Evolutionary conservation across 2,329 filamentous ascomycete genomes (phyloP).

Genomic region (Sordariomycetes sp.): DNA sequence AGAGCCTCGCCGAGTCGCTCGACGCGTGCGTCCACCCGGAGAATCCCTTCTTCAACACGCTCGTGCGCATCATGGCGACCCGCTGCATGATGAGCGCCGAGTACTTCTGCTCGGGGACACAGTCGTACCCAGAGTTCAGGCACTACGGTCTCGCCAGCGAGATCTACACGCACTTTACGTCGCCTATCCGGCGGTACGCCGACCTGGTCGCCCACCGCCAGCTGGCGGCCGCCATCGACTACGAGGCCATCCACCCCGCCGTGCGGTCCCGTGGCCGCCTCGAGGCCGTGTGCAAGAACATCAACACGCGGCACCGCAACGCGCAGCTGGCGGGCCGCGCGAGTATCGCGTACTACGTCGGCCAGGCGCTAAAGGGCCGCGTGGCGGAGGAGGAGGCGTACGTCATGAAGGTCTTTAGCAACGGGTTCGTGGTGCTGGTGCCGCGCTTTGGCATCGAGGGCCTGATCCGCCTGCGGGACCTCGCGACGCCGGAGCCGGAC

Average conservation of each 20-base stretch:
- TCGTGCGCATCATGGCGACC: conserved; percentile 93
- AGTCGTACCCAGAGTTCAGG: conserved; percentile 85
- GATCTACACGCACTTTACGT: conserved; percentile 98
- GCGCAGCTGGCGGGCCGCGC: conserved; percentile 90
- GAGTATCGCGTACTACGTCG: conserved; percentile 95
- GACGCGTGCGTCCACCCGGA: conserved; percentile 67
- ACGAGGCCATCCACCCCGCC: conserved; percentile 72
- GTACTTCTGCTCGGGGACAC: conserved; percentile 92
- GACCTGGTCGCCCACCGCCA: conserved; percentile 90
- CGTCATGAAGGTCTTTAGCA: conserved; percentile 93
- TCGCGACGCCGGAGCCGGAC: conserved; percentile 65
- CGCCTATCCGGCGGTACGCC: conserved; percentile 93
- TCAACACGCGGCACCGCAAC: conserved; percentile 94
- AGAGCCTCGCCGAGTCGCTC: conserved; percentile 84
- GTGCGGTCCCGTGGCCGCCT: conserved; percentile 73
- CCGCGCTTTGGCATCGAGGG: conserved; percentile 93
- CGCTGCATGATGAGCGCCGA: conserved; percentile 99
- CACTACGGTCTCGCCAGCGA: conserved; percentile 94
- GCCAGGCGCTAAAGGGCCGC: conserved; percentile 76
- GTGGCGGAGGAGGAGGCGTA: conserved; percentile 79
- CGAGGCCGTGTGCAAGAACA: conserved; percentile 93
- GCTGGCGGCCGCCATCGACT: conserved; percentile 87
- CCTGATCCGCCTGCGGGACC: conserved; percentile 72
- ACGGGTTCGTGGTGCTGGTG: conserved; percentile 93
- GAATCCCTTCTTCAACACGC: conserved; percentile 96